These are phyloP conservation scores for Amborella trichopoda DNA, from an alignment of 164 flowering plant genomes.

Conservation along the genomic window DNA sequence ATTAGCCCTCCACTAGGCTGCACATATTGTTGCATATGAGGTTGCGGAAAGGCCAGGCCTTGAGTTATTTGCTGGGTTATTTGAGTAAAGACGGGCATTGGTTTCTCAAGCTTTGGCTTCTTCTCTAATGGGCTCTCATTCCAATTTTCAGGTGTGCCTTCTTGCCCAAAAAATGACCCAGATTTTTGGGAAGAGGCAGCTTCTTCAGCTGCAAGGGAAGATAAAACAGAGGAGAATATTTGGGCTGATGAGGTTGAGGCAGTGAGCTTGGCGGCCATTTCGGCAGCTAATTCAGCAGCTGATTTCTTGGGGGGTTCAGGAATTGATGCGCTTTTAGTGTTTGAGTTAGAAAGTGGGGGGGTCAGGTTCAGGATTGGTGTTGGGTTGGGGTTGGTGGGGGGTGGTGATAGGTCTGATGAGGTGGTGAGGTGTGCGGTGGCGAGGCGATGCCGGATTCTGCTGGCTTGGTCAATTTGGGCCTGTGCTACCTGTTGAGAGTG, in stretches of 20 bases:
- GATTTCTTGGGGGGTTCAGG: slow-evolving; percentile 49
- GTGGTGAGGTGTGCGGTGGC: too few relatives aligned
- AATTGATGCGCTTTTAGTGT: too few relatives aligned
- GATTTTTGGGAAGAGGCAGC: slow-evolving; percentile 26
- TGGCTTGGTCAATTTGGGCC: slow-evolving; percentile 29
- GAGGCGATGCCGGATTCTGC: slow-evolving; percentile 21
- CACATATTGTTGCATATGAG: slow-evolving; percentile 30
- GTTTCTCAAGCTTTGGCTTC: slow-evolving; percentile 47
- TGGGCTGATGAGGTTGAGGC: slow-evolving; percentile 74
- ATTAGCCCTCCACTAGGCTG: slow-evolving; percentile 38
- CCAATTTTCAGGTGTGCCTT: slow-evolving; percentile 16
- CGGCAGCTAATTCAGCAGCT: slow-evolving; percentile 38
- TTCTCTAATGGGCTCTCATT: slow-evolving; percentile 34
- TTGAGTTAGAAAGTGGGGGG: too few relatives aligned
- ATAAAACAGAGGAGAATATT: slow-evolving; percentile 62
- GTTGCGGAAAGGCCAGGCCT: slow-evolving; percentile 19
- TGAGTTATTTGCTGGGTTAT: slow-evolving; percentile 14
- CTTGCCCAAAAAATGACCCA: slow-evolving; percentile 15
- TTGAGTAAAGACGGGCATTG: slow-evolving; percentile 34
- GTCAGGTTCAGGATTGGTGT: too few relatives aligned
- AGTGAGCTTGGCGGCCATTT: slow-evolving; percentile 69
- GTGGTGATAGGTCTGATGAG: too few relatives aligned
- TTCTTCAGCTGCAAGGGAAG: slow-evolving; percentile 70
- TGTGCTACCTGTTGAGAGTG: slow-evolving; percentile 54
- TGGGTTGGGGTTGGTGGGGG: too few relatives aligned